A percentile compares a stretch with the other conserved stretches of the same genome.
These are phyloP conservation scores for Cryptosporidium parvum DNA, from an alignment of 169 alveolate genomes.

Conservation along the genomic window DNA sequence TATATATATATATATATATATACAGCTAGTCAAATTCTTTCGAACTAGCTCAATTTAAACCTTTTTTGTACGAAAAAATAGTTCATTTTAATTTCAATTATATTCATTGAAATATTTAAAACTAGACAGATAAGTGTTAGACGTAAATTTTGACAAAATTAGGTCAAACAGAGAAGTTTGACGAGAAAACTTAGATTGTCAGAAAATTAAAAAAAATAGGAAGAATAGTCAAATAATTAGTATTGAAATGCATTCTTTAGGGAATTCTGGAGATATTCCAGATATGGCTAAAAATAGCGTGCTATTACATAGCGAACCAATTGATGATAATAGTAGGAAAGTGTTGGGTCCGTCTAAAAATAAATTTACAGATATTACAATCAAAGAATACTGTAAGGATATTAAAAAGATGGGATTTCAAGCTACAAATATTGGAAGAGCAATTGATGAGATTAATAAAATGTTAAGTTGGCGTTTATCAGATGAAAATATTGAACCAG, in stretches of 20 bases:
- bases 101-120: too few relatives aligned
- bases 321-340: slow-evolving; percentile 8
- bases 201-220: neutral
- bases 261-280: neutral
- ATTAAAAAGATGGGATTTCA: slow-evolving; percentile 84
- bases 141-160: neutral
- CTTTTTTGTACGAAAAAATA: too few relatives aligned
- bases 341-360: neutral
- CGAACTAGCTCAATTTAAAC: too few relatives aligned
- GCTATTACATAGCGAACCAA: slow-evolving; percentile 59
- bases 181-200: neutral
- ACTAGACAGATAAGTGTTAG: neutral
- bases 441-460: slow-evolving; percentile 85
- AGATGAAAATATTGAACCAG: slow-evolving; percentile 84
- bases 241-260: too few relatives aligned
- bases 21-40: neutral
- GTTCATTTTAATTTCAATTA: neutral
- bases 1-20: too few relatives aligned
- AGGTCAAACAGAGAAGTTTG: neutral
- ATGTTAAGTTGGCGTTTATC: slow-evolving; percentile 89
- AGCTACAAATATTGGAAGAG: slow-evolving; percentile 86
- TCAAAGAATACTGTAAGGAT: slow-evolving; percentile 36
- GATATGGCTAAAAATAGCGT: slow-evolving; percentile 23
- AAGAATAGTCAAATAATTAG: neutral
- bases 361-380: slow-evolving; percentile 26